phyloP scores from a whole-genome alignment of 192 early-diverging fungal genomes.

The Dimargaris cristalligena region DNA sequence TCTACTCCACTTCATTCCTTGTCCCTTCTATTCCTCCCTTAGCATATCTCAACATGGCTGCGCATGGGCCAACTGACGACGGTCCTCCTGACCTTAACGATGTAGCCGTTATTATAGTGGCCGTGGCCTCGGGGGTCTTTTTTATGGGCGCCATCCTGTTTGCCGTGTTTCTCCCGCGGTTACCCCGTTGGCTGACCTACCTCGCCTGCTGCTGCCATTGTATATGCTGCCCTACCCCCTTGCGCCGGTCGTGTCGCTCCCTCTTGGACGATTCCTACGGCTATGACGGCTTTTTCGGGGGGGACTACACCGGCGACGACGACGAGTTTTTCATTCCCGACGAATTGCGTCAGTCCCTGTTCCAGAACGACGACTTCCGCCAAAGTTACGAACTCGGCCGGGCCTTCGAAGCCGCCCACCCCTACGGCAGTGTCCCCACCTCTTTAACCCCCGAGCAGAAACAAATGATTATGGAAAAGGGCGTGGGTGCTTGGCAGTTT shows the following conservation, averaged over 20 bases:
- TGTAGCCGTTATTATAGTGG: background rate
- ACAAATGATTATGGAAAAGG: constrained; percentile 60
- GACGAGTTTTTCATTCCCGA: constrained; percentile 10
- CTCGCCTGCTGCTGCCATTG: constrained; percentile 8
- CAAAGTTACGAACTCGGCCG: constrained; percentile 31
- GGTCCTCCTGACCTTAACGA: background rate
- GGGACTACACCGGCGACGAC: background rate
- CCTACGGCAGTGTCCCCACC: constrained; percentile 56
- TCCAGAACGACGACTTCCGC: constrained; percentile 29
- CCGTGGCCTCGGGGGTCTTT: background rate
- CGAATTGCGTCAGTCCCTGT: constrained; percentile 15
- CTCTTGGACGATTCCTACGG: constrained; percentile 7
- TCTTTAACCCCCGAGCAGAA: constrained; percentile 59
- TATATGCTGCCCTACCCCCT: background rate
- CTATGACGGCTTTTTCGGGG: constrained; percentile 8
- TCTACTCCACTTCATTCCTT: no score
- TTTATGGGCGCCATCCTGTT: constrained; percentile 7
- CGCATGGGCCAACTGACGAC: no score
- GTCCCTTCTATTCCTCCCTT: no score
- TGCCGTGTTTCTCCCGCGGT: background rate
- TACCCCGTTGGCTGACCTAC: constrained; percentile 7
- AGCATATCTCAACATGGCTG: no score
- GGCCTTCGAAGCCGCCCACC: constrained; percentile 52
- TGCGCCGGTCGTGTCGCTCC: background rate
- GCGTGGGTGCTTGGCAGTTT: constrained; percentile 71